Evolutionary conservation across 148 eudicot genomes (phyloP).

Genomic region (Arbutus unedo): DNA sequence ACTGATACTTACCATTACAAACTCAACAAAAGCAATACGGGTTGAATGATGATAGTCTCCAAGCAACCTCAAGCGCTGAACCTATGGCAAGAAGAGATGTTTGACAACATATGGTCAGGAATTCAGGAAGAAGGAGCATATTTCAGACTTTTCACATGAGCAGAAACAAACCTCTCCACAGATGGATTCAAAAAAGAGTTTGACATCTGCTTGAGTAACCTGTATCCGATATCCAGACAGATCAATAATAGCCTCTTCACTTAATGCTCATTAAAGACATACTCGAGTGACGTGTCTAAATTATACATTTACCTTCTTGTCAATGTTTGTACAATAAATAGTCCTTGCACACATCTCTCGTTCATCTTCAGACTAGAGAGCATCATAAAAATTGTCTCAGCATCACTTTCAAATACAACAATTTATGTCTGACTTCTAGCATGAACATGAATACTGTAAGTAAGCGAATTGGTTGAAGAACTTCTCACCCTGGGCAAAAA

Average conservation of each 20-base stretch:
- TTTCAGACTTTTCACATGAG: slow-evolving; percentile 12
- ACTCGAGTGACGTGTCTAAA: not conserved
- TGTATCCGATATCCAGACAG: slow-evolving; percentile 22
- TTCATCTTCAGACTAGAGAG: slow-evolving; percentile 70
- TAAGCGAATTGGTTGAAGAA: not conserved
- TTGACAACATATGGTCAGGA: slow-evolving; percentile 10
- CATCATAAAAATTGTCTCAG: slow-evolving; percentile 15
- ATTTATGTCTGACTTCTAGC: not conserved
- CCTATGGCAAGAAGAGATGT: slow-evolving; percentile 38
- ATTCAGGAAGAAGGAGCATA: slow-evolving; percentile 16
- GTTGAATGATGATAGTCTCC: slow-evolving; percentile 95
- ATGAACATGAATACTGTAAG: not conserved
- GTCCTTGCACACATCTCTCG: slow-evolving; percentile 91
- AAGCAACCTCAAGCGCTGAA: slow-evolving; percentile 86
- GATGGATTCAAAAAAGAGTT: slow-evolving; percentile 70
- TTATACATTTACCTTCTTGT: slow-evolving; percentile 54
- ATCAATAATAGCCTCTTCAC: slow-evolving; percentile 6
- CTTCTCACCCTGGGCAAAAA: slow-evolving; percentile 63
- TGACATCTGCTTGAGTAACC: slow-evolving; percentile 87
- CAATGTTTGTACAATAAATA: slow-evolving; percentile 74
- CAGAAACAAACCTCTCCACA: slow-evolving; percentile 85
- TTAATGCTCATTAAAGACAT: slow-evolving; percentile 6
- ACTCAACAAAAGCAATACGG: slow-evolving; percentile 96
- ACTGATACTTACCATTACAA: slow-evolving; percentile 62
- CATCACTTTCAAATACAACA: slow-evolving; percentile 5